phyloP scores from a whole-genome alignment of 2,329 filamentous ascomycete species.

The Fusarium dlaminii region DNA sequence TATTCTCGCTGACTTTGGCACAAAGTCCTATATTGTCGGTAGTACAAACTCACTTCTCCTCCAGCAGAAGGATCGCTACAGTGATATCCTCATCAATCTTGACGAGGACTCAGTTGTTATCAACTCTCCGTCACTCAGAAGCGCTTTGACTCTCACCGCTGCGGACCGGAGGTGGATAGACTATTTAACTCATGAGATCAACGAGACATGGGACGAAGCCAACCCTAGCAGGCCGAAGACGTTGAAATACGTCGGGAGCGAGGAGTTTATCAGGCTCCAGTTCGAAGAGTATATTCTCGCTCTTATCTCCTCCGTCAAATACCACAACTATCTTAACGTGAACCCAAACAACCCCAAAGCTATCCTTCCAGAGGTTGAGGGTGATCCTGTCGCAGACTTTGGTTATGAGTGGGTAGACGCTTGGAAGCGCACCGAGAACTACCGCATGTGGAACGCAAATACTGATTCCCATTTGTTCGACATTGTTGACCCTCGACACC shows the following conservation, averaged over 20 bases:
- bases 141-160: conserved; percentile 79
- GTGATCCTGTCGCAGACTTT: conserved; percentile 87
- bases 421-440: conserved; percentile 91
- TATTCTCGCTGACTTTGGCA: conserved; percentile 89
- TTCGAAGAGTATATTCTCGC: conserved; percentile 97
- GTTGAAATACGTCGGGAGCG: conserved; percentile 92
- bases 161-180: conserved; percentile 97
- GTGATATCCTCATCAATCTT: conserved; percentile 94
- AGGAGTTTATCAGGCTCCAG: conserved; percentile 96
- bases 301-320: conserved; percentile 88
- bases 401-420: conserved; percentile 84
- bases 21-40: conserved; percentile 96
- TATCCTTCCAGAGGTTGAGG: conserved; percentile 75
- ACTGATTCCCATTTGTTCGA: conserved; percentile 92
- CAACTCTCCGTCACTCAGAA: conserved; percentile 79
- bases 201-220: conserved; percentile 94
- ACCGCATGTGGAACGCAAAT: conserved; percentile 83
- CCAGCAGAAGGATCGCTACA: conserved; percentile 95
- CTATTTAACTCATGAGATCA: conserved; percentile 89
- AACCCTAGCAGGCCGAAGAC: conserved; percentile 93
- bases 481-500: conserved; percentile 91
- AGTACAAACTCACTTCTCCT: conserved; percentile 95
- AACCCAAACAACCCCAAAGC: conserved; percentile 75
- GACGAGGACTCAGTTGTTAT: conserved; percentile 90
- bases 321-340: conserved; percentile 76